Base-by-base conservation (phyloP, 2,329 filamentous ascomycete genomes). In the Verticillium klebahnii region DNA sequence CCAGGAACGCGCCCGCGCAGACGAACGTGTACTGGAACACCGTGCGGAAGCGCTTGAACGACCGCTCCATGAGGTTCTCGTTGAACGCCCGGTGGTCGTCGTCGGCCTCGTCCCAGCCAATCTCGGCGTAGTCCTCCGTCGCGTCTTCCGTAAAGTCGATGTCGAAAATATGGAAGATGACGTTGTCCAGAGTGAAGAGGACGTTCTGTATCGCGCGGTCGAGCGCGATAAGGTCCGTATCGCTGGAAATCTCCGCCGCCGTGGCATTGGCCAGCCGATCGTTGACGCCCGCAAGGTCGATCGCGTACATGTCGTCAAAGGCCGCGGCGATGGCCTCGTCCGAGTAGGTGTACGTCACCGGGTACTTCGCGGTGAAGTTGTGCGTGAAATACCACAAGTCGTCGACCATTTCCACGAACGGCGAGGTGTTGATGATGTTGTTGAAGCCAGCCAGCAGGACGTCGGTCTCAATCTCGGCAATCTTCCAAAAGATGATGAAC, bases 401-500 rank as follows among this genome's bases (percentile, higher is more conserved):
- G 14, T 64, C 58, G 14, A 45, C 19, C 36, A 39, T 2, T 1
- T 39, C 34, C 0, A 39, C 37, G 25, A 58, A 45, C 19, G 23
- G 19, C 19, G 34, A 17, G 12, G 32, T 31, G 1, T 65, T 31
- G 5, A 62, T 60, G 7, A 74, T 29, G 19, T 66, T 56, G 6
- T 65, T 62, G 40, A 50, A 50, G n/a, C 40, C 40, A 19, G 40
- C 19, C 40, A 50, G 40, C 14, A 73, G 36, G 2, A 70, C 69
- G 31, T 78, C 71, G 17, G 75, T 63, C 19, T 79, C 70, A 23
- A 19, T 25, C 32, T 59, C 58, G 29, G 45, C 58, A 15, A 45
- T 36, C 63, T 80, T 79, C 29, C 72, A 73, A 74, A 76, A 80
- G 59, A 78, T 74, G 60, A 81, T 73, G 57, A 88, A 82, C 65